Evolutionary conservation across 129 eudicot species (phyloP).

Genomic region (Lonicera japonica): DNA sequence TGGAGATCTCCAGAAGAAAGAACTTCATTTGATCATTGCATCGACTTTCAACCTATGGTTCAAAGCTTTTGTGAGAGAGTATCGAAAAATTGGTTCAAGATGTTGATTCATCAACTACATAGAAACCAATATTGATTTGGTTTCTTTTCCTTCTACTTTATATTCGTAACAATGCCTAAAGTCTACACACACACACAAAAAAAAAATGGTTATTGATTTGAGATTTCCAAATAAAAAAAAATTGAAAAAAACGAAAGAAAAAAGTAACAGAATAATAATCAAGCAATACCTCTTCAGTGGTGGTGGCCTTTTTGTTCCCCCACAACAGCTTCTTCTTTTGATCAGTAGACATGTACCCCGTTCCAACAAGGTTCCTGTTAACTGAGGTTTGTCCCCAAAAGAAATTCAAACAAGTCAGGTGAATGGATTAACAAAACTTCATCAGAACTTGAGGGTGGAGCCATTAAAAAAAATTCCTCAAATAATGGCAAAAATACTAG

Average conservation of each 20-base stretch:
- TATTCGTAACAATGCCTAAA: not conserved
- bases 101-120: not conserved
- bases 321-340: conserved; percentile 97
- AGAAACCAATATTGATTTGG: not conserved
- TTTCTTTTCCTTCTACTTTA: not conserved
- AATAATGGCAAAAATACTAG: too few relatives aligned
- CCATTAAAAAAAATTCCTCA: too few relatives aligned
- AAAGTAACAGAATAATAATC: conserved; percentile 1
- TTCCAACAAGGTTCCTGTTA: conserved; percentile 71
- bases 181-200: not conserved
- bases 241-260: not conserved
- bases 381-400: conserved; percentile 31
- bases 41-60: too few relatives aligned
- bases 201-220: not conserved
- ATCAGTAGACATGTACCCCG: conserved; percentile 86
- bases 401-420: conserved; percentile 3
- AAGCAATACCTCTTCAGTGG: conserved; percentile 66
- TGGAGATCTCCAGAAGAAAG: too few relatives aligned
- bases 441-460: not conserved
- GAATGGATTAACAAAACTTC: not conserved
- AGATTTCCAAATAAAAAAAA: conserved; percentile 7
- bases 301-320: conserved; percentile 81
- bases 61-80: too few relatives aligned
- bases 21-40: too few relatives aligned
- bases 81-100: too few relatives aligned